Evolutionary conservation across 805 yeast genomes (phyloP).

Genomic region (Trichomonascus vanleenenianus): DNA sequence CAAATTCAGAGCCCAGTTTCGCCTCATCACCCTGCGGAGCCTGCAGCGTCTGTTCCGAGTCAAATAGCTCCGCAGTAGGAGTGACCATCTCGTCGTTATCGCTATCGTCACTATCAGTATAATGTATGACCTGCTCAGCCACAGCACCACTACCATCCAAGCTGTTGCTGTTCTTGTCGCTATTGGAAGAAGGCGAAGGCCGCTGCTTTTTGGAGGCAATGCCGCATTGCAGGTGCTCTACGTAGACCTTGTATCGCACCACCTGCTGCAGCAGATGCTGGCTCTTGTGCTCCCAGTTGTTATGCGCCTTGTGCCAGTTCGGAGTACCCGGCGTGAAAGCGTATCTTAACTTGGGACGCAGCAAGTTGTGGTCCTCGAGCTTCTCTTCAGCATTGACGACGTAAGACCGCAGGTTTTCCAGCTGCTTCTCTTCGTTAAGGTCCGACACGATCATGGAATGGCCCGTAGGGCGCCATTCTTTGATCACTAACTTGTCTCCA

Average conservation of each 20-base stretch:
- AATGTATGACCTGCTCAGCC: too few relatives aligned
- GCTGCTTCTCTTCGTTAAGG: constrained; percentile 32
- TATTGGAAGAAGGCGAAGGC: too few relatives aligned
- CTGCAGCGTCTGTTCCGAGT: too few relatives aligned
- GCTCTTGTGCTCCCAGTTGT: constrained; percentile 29
- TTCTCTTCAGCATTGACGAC: constrained; percentile 33
- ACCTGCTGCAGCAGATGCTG: constrained; percentile 26
- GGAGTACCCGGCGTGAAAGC: constrained; percentile 25
- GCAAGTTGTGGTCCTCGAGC: constrained; percentile 37
- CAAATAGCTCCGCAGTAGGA: too few relatives aligned
- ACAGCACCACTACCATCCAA: too few relatives aligned
- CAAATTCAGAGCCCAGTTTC: too few relatives aligned
- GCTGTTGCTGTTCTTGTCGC: too few relatives aligned
- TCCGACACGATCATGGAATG: constrained; percentile 26
- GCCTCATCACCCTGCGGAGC: too few relatives aligned
- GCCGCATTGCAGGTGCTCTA: constrained; percentile 18
- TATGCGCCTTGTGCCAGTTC: constrained; percentile 22
- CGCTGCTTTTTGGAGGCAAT: constrained; percentile 12
- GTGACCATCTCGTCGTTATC: too few relatives aligned
- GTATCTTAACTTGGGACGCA: constrained; percentile 32
- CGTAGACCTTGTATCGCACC: constrained; percentile 24
- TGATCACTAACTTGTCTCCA: constrained; percentile 22
- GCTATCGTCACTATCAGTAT: too few relatives aligned
- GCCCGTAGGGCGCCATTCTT: constrained; percentile 28
- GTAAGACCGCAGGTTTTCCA: constrained; percentile 33